Conservation (phyloP, 306 rosid species). For the Hippophae gyantsensis region DNA sequence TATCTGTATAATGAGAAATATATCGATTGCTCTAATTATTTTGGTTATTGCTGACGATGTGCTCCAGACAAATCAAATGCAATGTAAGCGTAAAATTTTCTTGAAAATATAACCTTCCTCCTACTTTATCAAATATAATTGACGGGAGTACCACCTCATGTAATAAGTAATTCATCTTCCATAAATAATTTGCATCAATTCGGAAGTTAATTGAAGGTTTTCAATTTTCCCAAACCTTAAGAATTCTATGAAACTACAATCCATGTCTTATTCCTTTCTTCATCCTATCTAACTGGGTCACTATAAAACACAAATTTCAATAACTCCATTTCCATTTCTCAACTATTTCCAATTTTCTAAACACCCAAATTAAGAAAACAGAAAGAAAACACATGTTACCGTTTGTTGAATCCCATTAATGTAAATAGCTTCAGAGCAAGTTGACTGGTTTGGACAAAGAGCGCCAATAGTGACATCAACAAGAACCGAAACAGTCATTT, state of each 20-base stretch:
- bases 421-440: slow-evolving; percentile 62
- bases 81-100: too few species aligned
- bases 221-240: not conserved
- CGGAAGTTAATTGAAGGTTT: too few species aligned
- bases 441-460: slow-evolving; percentile 38
- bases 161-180: too few species aligned
- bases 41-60: too few species aligned
- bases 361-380: not conserved
- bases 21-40: too few species aligned
- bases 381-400: slow-evolving; percentile 16
- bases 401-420: slow-evolving; percentile 65
- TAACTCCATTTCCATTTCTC: not conserved
- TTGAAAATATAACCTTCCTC: too few species aligned
- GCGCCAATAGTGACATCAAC: slow-evolving; percentile 64
- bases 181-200: too few species aligned
- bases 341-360: slow-evolving; percentile 3
- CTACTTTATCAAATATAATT: too few species aligned
- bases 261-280: not conserved
- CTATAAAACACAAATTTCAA: not conserved
- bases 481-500: slow-evolving; percentile 78
- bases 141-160: too few species aligned
- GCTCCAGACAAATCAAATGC: too few species aligned
- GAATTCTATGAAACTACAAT: not conserved
- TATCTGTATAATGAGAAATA: too few species aligned
- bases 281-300: not conserved